These are phyloP conservation scores for Pichia gijzeniarum DNA, from an alignment of 805 yeast species.

Conservation along the genomic window DNA sequence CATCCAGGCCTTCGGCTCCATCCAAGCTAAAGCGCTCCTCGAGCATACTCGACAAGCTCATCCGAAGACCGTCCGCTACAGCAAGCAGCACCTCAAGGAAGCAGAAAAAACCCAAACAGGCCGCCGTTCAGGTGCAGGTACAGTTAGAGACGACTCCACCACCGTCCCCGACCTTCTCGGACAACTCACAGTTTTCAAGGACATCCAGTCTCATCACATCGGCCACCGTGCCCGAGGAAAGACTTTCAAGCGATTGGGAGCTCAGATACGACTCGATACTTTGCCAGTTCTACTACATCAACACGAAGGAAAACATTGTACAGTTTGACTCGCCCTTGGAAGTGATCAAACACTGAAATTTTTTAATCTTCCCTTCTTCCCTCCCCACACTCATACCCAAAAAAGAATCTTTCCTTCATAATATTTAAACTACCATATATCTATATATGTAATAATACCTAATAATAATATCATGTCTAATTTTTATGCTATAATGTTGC, in stretches of 20 bases:
- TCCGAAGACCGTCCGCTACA: not conserved
- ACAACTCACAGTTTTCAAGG: not conserved
- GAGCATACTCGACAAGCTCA: not conserved
- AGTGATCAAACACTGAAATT: constrained; percentile 21
- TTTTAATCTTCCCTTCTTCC: too few relatives aligned
- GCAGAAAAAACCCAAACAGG: not conserved
- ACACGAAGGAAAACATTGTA: constrained; percentile 29
- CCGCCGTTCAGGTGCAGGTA: too few relatives aligned
- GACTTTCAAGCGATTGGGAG: constrained; percentile 30
- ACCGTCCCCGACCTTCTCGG: not conserved
- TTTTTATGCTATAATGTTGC: not conserved
- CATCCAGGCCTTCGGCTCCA: too few relatives aligned
- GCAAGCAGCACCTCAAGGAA: not conserved
- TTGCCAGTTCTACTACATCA: constrained; percentile 37
- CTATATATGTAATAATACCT: too few relatives aligned
- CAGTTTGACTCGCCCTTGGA: constrained; percentile 42
- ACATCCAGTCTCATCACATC: not conserved
- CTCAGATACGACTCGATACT: constrained; percentile 33
- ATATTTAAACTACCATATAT: too few relatives aligned
- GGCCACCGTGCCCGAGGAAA: not conserved
- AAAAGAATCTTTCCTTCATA: too few relatives aligned
- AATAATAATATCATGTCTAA: too few relatives aligned
- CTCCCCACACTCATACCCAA: too few relatives aligned
- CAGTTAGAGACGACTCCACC: too few relatives aligned
- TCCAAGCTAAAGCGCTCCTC: not conserved